Evolutionary conservation across 495 filamentous ascomycete species (phyloP), one percentile per base, ranked within the genome.

Genomic region (Hypoxylon intermedium): DNA sequence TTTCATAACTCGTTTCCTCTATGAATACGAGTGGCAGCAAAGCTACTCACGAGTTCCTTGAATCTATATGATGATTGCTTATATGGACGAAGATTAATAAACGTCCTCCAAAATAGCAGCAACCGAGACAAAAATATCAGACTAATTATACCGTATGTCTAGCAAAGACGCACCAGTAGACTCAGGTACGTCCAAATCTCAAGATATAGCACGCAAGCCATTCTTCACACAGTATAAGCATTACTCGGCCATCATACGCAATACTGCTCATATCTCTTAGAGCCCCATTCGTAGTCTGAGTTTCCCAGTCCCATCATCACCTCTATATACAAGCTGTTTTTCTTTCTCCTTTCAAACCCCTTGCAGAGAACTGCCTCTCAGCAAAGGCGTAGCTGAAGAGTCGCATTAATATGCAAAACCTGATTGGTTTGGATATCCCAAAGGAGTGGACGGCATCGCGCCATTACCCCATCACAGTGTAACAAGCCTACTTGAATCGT

Each of bases 1-100:
- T 43, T 44, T 12, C 74, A 54, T 0, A 68, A 67, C 45, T 74
- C 59, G 37, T 68, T 55, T 38, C 81, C 78, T 1, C 72, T 78
- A 6, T 57, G 46, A 0, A 82, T 48, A 9, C 65, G 74, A 24
- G 79, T 63, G 31, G 5, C 7, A 7, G 12, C 5, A 11, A 34
- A 34, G 9, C 2, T 13, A 2, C 12, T 12, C 31, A 6, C 13
- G 12, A 57, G 9, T 6, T 15, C 5, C 31, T 34, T 34, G 6
- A 13, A 13, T 34, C 31, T 12, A 9, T 34, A 34, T 34, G 31
- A 6, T 12, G 7, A 3, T 26, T 26, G 24, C 2, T 34, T 11
- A 34, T 34, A 34, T 13, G 31, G 31, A 12, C 31, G 31, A 2
- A 4, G 2, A 34, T 4, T 34, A 13, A 34, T 4, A 11, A 34